phyloP scores from a whole-genome alignment of 345 rosid species.

The Acer saccharum region DNA sequence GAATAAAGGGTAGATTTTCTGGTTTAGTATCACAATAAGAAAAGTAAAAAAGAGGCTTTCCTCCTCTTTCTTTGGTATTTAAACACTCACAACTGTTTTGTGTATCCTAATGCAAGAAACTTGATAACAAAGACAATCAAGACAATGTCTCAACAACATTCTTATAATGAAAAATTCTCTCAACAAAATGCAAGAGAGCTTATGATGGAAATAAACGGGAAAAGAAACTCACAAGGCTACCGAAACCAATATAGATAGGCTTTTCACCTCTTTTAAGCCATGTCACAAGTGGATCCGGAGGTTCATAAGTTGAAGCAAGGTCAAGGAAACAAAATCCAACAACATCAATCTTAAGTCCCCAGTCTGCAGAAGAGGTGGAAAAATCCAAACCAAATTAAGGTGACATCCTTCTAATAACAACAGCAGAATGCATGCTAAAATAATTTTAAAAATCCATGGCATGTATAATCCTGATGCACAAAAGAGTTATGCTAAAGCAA shows the following conservation, averaged over 20 bases:
- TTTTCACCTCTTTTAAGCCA: slow-evolving; percentile 53
- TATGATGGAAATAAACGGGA: not conserved
- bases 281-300: slow-evolving; percentile 51
- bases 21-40: too few species aligned
- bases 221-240: slow-evolving; percentile 68
- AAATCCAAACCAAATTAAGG: slow-evolving; percentile 5
- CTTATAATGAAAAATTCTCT: not conserved
- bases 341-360: slow-evolving; percentile 70
- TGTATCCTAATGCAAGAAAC: not conserved
- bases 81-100: not conserved
- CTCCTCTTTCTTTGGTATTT: too few species aligned
- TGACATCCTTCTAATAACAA: slow-evolving; percentile 6
- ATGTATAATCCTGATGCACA: not conserved
- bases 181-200: not conserved
- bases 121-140: not conserved
- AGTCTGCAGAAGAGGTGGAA: slow-evolving; percentile 40
- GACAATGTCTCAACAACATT: not conserved
- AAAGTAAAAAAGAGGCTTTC: too few species aligned
- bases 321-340: slow-evolving; percentile 74
- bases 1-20: too few species aligned
- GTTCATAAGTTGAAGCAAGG: slow-evolving; percentile 63
- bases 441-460: not conserved
- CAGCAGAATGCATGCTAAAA: not conserved
- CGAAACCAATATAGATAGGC: slow-evolving; percentile 73
- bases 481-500: not conserved